Base-by-base conservation (phyloP, 495 filamentous ascomycete genomes). In the Aspergillus carlsbadensis region DNA sequence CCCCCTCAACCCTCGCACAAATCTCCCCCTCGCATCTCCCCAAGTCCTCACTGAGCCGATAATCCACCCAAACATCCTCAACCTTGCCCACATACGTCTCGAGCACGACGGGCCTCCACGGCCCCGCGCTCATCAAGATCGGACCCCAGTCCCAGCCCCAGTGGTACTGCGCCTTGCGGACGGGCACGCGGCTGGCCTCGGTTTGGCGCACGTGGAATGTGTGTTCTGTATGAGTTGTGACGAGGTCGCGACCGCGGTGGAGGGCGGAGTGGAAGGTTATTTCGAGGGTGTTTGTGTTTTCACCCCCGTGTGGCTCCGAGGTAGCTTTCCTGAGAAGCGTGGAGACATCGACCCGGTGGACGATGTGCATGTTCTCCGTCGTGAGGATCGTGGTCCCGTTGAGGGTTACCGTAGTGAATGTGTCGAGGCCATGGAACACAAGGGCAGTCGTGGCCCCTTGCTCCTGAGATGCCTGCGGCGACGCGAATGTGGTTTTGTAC, bases 91-190 rank as follows among this genome's bases (percentile, higher is more conserved):
- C 70, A 64, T 85, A 90, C 26, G 82, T 67, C 51, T 92, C 84
- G n/a, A 92, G 76, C 45, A 69, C 74, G 51, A 91, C 81, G 8
- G 87, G 84, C 43, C 83, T 74, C 87, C 87, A 91, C 0, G 88
- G 88, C 6, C 88, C 88, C 54, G 84, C 87, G 15, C 86, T 87
- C 40, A 89, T 68, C 35, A 91, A 68, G 0, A 78, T 74, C 42
- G 88, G 88, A 37, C 88, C 88, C 88, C 87, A 92, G 60, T 92
- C 88, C 88, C 88, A 92, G 17, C 88, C 88, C 84, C 89, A 90
- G 64, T 90, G 86, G 62, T 91, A 92, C 69, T 90, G 87, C 8
- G 85, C 83, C 66, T 89, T 91, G 64, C 85, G 76, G 8, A 89
- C 84, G 29, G 80, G 83, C 51, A 87, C 64, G 44, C 87, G 74